These are phyloP conservation scores for Neophaeococcomyces aloes DNA, from an alignment of 2,329 filamentous ascomycete genomes.

Conservation along the genomic window DNA sequence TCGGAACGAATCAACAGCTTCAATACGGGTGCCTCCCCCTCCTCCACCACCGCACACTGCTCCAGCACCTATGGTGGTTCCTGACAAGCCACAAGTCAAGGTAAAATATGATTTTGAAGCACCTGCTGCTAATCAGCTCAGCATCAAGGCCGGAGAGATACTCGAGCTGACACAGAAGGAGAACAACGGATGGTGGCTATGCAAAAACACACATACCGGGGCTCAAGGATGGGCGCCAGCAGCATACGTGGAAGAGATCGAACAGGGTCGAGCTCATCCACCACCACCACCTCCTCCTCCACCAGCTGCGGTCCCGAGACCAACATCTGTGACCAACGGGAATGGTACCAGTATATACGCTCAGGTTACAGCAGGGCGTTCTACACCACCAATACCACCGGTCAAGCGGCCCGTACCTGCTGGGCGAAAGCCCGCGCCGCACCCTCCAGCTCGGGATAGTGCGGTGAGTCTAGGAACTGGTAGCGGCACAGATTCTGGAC, in stretches of 20 bases:
- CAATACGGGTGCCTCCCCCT: conserved; percentile 44
- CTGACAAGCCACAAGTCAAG: conserved; percentile 68
- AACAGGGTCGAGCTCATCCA: conserved; percentile 48
- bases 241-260: conserved; percentile 75
- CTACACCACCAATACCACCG: conserved; percentile 65
- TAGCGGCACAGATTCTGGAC: conserved; percentile 54
- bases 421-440: conserved; percentile 58
- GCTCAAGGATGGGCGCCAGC: conserved; percentile 91
- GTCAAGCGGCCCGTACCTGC: conserved; percentile 63
- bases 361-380: conserved; percentile 47
- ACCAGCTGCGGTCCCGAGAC: conserved; percentile 39
- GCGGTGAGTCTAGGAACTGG: conserved; percentile 36
- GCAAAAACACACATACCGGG: conserved; percentile 55
- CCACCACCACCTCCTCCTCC: conserved; percentile 50
- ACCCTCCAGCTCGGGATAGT: conserved; percentile 54
- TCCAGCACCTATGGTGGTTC: conserved; percentile 47
- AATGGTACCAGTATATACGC: conserved; percentile 13
- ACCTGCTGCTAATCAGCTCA: conserved; percentile 74
- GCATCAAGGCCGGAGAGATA: conserved; percentile 66
- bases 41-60: conserved; percentile 57
- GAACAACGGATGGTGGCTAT: conserved; percentile 95
- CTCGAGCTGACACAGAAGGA: conserved; percentile 91
- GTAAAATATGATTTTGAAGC: conserved; percentile 87
- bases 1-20: conserved; percentile 46
- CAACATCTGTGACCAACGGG: conserved; percentile 46